phyloP scores from a whole-genome alignment of 1,284 basidiomycete species.

The Thecaphora thlaspeos region DNA sequence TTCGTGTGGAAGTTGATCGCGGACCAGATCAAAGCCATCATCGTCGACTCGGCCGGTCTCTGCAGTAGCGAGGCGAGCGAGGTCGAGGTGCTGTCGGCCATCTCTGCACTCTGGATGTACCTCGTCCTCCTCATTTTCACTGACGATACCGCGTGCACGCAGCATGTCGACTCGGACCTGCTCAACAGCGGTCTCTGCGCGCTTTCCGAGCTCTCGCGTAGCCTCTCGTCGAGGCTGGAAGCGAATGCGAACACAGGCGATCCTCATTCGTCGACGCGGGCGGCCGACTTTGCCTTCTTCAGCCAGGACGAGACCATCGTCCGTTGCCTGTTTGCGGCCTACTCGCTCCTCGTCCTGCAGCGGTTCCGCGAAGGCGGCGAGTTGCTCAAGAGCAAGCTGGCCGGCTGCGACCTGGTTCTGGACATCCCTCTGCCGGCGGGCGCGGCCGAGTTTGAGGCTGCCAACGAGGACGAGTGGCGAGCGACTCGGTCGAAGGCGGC shows the following conservation, averaged over 20 bases:
- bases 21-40: constrained; percentile 20
- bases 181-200: constrained; percentile 30
- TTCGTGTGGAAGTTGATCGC: constrained; percentile 41
- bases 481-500: constrained; percentile 14
- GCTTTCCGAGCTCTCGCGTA: constrained; percentile 30
- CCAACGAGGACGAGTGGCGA: constrained; percentile 33
- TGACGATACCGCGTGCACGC: constrained; percentile 29
- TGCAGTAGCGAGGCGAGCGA: constrained; percentile 12
- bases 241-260: neutral
- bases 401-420: constrained; percentile 36
- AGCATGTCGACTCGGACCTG: constrained; percentile 31
- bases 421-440: constrained; percentile 40
- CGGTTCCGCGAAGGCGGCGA: constrained; percentile 39
- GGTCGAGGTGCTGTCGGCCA: constrained; percentile 30
- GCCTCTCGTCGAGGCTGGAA: constrained; percentile 5
- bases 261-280: neutral
- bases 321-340: constrained; percentile 42
- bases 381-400: constrained; percentile 24
- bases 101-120: constrained; percentile 48
- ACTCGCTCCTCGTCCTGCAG: constrained; percentile 46
- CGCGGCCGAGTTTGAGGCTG: constrained; percentile 46
- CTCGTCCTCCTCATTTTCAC: constrained; percentile 43
- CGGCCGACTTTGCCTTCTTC: constrained; percentile 15
- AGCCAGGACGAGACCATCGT: constrained; percentile 44
- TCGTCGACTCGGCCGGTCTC: constrained; percentile 8